Evolutionary conservation across 2,329 filamentous ascomycete species (phyloP).

Genomic region (Sclerotinia sclerotiorum): DNA sequence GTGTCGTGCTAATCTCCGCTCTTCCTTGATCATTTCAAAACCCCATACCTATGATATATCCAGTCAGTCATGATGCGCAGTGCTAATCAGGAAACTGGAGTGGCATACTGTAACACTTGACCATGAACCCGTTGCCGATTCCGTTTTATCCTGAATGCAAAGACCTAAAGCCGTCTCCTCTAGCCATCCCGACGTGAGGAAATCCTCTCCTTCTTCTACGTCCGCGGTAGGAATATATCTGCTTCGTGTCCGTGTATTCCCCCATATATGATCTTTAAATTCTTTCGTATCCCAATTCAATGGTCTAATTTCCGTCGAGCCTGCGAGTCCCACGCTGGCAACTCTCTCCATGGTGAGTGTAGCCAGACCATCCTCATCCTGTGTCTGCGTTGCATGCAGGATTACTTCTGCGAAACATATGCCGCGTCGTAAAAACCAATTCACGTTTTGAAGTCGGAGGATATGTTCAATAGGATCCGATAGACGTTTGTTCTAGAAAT

Average conservation of each 20-base stretch:
- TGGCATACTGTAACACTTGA: not conserved
- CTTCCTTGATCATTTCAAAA: not conserved
- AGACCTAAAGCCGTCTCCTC: not conserved
- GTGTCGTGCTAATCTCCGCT: not conserved
- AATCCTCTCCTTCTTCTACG: conserved; percentile 2
- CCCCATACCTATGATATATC: not conserved
- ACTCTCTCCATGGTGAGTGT: not conserved
- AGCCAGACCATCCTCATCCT: not conserved
- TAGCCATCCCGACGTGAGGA: not conserved
- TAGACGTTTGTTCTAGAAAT: not conserved
- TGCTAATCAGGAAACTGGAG: not conserved
- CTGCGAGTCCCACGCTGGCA: not conserved
- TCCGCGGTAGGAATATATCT: not conserved
- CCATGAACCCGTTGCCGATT: not conserved
- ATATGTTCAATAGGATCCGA: not conserved
- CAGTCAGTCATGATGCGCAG: not conserved
- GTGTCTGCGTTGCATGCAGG: not conserved
- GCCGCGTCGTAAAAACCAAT: not conserved
- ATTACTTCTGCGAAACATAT: not conserved
- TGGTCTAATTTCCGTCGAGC: not conserved
- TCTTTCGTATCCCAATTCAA: conserved; percentile 3
- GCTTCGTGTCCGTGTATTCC: not conserved
- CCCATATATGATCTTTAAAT: not conserved
- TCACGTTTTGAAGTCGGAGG: not conserved
- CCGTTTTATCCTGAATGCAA: not conserved